Evolutionary conservation across 2,329 filamentous ascomycete genomes (phyloP).

Genomic region (Ascochyta clinopodiicola): DNA sequence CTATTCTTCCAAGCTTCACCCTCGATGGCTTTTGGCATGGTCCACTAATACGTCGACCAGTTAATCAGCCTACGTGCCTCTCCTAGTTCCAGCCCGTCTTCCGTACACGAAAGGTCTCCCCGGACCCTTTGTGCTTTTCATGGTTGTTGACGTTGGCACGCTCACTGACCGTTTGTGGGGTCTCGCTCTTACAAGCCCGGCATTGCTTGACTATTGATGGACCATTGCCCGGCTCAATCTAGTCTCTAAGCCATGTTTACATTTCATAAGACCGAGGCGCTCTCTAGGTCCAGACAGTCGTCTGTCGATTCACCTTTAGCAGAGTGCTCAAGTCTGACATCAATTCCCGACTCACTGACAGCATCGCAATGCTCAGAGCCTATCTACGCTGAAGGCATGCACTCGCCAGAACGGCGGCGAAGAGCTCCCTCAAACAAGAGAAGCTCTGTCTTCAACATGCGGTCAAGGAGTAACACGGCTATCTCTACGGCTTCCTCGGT

Average conservation of each 20-base stretch:
- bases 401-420: constrained; percentile 41
- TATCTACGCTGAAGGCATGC: constrained; percentile 34
- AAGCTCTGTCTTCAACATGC: constrained; percentile 47
- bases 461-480: constrained; percentile 48
- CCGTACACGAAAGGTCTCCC: constrained; percentile 34
- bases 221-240: constrained; percentile 16
- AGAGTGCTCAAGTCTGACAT: constrained; percentile 28
- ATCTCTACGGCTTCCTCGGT: constrained; percentile 42
- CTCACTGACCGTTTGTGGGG: constrained; percentile 28
- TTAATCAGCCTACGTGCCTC: constrained; percentile 10
- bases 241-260: constrained; percentile 41
- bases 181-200: constrained; percentile 30
- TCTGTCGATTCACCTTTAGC: constrained; percentile 41
- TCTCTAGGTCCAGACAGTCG: constrained; percentile 41
- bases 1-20: constrained; percentile 20
- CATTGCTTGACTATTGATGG: constrained; percentile 33
- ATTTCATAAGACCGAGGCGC: constrained; percentile 44
- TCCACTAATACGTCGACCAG: constrained; percentile 37
- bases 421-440: constrained; percentile 33
- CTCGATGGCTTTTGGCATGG: constrained; percentile 28
- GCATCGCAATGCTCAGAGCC: constrained; percentile 34
- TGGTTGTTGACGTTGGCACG: constrained; percentile 33
- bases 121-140: constrained; percentile 31
- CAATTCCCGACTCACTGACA: constrained; percentile 31
- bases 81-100: constrained; percentile 30